Evolutionary conservation across 1,139 yeast species (phyloP).

Genomic region (Sugiyamaella xylanicola): DNA sequence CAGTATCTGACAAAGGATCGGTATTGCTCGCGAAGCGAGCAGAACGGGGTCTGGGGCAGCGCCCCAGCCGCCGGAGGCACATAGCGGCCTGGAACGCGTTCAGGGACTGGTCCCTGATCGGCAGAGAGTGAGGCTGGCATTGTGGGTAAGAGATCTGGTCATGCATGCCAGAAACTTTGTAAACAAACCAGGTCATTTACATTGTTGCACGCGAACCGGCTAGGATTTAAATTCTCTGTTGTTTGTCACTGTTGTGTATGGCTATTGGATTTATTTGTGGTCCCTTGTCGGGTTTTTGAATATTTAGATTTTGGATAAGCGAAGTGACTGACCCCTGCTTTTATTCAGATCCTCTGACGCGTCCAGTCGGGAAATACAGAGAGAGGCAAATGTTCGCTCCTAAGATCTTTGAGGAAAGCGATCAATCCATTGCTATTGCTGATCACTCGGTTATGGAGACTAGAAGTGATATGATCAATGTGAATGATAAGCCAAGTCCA

Average conservation of each 20-base stretch:
- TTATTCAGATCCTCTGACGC: background rate
- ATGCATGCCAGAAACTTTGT: background rate
- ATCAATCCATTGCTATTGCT: background rate
- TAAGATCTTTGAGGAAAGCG: conserved; percentile 6
- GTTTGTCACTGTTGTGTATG: no score
- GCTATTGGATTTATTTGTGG: no score
- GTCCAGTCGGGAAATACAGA: background rate
- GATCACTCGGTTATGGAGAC: background rate
- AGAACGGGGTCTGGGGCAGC: background rate
- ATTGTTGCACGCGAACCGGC: no score
- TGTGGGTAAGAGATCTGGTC: no score
- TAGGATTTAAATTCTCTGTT: no score
- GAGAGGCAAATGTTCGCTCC: conserved; percentile 10
- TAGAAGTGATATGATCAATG: background rate
- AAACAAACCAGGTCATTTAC: background rate
- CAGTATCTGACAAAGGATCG: background rate
- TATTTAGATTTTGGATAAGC: no score
- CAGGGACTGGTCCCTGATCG: background rate
- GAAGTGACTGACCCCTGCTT: background rate
- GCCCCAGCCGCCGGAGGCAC: background rate
- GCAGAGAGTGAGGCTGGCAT: no score
- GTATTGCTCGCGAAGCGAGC: background rate
- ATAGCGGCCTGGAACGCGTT: background rate
- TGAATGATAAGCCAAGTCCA: background rate
- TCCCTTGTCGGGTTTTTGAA: no score